phyloP scores from a whole-genome alignment of 2,329 filamentous ascomycete genomes.

The Colletotrichum cordylinicola region DNA sequence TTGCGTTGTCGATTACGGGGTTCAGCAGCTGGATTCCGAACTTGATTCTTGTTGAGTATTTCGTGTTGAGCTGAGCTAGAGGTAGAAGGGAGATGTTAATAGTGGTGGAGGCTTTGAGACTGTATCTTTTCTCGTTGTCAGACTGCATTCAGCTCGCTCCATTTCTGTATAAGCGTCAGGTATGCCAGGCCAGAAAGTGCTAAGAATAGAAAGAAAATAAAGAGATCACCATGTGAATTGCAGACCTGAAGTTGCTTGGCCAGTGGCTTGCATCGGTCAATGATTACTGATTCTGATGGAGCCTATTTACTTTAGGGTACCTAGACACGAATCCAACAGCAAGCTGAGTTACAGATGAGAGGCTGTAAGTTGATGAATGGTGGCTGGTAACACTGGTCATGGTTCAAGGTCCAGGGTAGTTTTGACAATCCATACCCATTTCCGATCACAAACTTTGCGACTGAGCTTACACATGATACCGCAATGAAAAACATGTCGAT shows the following conservation, averaged over 20 bases:
- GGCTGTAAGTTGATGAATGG: accelerated
- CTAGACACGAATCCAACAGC: no score
- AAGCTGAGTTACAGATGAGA: neutral
- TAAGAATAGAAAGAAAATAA: no score
- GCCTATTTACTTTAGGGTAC: no score
- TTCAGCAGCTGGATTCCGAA: neutral
- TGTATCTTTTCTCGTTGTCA: neutral
- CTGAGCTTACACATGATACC: no score
- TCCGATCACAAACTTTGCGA: no score
- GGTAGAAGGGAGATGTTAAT: neutral
- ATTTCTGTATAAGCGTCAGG: no score
- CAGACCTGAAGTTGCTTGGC: accelerated
- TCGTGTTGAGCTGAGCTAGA: neutral
- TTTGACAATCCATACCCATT: neutral
- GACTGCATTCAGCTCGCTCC: neutral
- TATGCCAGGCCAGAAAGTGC: no score
- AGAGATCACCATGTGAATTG: neutral
- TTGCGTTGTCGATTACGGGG: neutral
- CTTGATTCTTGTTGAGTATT: neutral
- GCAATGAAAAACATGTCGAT: no score
- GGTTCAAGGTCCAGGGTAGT: accelerated
- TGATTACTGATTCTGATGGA: neutral
- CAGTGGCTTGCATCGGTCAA: neutral
- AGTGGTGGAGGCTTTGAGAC: neutral
- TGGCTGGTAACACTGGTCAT: neutral